Evolutionary conservation across 371 early-diverging fungal genomes (phyloP).

Genomic region (Rhizopus arrhizus): DNA sequence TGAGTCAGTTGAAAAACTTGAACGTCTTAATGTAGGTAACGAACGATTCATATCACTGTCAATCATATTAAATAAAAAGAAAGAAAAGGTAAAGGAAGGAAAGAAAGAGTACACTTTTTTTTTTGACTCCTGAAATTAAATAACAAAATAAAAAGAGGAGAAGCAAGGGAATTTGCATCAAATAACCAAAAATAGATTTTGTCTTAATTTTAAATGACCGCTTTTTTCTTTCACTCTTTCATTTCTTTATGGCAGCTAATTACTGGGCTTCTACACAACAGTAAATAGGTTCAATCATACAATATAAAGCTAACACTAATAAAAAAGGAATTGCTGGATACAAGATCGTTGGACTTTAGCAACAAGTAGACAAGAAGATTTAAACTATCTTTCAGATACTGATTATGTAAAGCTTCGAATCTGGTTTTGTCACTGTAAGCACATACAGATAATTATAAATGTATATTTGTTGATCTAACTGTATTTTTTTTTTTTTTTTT

Average conservation of each 20-base stretch:
- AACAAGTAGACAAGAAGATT: constrained; percentile 61
- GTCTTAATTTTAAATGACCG: background rate
- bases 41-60: background rate
- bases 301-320: background rate
- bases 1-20: background rate
- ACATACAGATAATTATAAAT: no score
- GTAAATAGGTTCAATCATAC: constrained; percentile 33
- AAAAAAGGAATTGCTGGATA: constrained; percentile 65
- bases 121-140: no score
- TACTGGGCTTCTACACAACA: constrained; percentile 76
- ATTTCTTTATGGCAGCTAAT: constrained; percentile 70
- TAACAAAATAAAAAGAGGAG: background rate
- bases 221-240: background rate
- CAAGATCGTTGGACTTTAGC: constrained; percentile 60
- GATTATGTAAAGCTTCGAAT: constrained; percentile 68
- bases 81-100: background rate
- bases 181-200: background rate
- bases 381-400: constrained; percentile 54
- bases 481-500: background rate
- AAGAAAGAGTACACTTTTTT: background rate
- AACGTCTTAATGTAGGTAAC: background rate
- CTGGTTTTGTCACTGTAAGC: constrained; percentile 69
- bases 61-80: background rate
- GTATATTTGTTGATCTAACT: background rate
- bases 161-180: background rate